Conservation (phyloP, 164 flowering plant species). For the Kalanchoe fedtschenkoi region DNA sequence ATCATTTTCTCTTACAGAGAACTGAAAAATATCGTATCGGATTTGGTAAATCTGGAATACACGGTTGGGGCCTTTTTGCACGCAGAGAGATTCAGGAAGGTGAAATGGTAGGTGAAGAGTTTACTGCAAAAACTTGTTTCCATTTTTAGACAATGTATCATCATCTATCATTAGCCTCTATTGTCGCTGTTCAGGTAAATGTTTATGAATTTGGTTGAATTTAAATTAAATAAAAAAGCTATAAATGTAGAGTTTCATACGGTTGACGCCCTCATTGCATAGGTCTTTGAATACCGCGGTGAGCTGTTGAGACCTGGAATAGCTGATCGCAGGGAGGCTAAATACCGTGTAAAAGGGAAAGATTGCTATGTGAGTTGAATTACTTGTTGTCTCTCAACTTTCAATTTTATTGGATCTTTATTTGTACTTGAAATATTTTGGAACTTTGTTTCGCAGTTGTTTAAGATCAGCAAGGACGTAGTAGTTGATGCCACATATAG, state of each 20-base stretch:
- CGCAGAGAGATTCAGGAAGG: conserved; percentile 79
- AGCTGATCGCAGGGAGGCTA: conserved; percentile 68
- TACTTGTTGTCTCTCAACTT: neutral
- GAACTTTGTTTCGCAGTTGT: conserved; percentile 53
- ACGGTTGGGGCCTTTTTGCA: conserved; percentile 99
- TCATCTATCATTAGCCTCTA: neutral
- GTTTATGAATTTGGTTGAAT: neutral
- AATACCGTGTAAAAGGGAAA: conserved; percentile 64
- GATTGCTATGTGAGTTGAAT: conserved; percentile 78
- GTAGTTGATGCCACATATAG: conserved; percentile 89
- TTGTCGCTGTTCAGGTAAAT: neutral
- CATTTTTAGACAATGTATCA: neutral
- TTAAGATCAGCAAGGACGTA: conserved; percentile 88
- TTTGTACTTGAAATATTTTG: no score
- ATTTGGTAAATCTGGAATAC: conserved; percentile 92
- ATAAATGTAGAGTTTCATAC: neutral
- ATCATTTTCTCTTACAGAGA: conserved; percentile 30
- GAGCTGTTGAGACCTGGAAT: conserved; percentile 83
- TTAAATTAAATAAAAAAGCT: neutral
- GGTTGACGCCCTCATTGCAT: conserved; percentile 1
- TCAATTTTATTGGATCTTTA: neutral
- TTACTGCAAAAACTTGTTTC: neutral
- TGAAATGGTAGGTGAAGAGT: conserved; percentile 60
- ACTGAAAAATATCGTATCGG: conserved; percentile 69
- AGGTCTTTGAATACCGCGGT: conserved; percentile 66